These are phyloP conservation scores for Ceratocystis papillata DNA, from an alignment of 2,329 filamentous ascomycete species.

Conservation along the genomic window DNA sequence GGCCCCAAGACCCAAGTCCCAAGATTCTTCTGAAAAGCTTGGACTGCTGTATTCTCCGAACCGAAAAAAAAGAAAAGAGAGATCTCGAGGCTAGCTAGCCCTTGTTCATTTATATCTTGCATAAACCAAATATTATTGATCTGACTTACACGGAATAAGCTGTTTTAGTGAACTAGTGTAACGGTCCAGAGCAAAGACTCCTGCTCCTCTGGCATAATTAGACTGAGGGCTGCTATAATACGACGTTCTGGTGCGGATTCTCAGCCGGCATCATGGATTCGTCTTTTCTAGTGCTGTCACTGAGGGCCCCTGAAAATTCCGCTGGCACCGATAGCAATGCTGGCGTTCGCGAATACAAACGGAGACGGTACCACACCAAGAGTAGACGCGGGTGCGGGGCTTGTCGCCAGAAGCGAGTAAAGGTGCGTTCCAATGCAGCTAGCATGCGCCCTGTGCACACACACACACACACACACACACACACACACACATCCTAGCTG, in stretches of 20 bases:
- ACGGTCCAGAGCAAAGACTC: background rate
- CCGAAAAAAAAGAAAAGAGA: background rate
- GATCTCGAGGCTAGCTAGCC: background rate
- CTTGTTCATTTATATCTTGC: background rate
- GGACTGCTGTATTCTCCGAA: background rate
- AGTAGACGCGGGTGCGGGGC: slow-evolving; percentile 25
- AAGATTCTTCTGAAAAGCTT: background rate
- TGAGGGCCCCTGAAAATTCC: slow-evolving; percentile 11
- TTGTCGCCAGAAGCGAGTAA: slow-evolving; percentile 28
- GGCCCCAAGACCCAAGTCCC: background rate
- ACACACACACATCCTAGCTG: background rate
- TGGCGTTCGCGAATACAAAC: slow-evolving; percentile 23
- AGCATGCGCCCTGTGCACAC: background rate
- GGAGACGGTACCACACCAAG: slow-evolving; percentile 23
- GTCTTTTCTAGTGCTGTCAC: slow-evolving; percentile 22
- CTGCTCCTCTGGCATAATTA: too few relatives aligned
- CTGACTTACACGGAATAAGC: background rate
- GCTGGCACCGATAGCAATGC: background rate
- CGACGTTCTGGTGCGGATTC: background rate
- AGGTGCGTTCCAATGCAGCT: slow-evolving; percentile 24
- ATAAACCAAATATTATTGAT: background rate
- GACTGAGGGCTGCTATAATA: background rate
- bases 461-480: too few relatives aligned
- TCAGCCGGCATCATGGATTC: slow-evolving; percentile 20
- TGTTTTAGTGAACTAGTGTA: background rate